Base-by-base conservation (phyloP, 805 yeast species). In the Debaryomyces maramus region DNA sequence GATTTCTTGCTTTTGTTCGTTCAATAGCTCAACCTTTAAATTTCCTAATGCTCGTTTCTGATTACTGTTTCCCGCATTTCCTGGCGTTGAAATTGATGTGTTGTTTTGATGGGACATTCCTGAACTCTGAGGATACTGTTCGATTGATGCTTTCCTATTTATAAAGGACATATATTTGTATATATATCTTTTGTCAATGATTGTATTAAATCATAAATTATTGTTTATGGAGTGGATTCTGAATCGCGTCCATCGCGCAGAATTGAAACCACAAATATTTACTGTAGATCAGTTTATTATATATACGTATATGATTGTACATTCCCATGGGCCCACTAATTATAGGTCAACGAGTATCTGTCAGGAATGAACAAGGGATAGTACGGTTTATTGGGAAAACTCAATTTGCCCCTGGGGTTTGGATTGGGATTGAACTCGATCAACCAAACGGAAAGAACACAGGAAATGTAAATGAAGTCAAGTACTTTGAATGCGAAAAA, bases 1-100 rank as follows among this genome's bases (percentile, higher is more conserved):
- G 49, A 90, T 88, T 58, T 91, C 97, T 55, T 86, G 93, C 50
- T 84, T 85, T 58, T 89, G 96, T 53, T 89, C 96, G 40, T 86
- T 88, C 44, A 87, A 67, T 30, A 89, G 70, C 52, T 88, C 95
- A 32, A 70, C 71, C 51, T 77, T 80, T 55, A 78, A 62, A 51
- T 68, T 80, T n/a, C 67, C 64, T 30, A 58, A 44, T 16, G 53
- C 55, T 29, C 58, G 47, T 37, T 60, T 51, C 29, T 46, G 43
- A 10, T 32, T 38, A 26, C 40, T 34, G 11, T 14, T 35, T 4
- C 27, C 30, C 17, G 37, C 32, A 17, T 40, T 38, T 32, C 43
- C 47, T 30, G 44, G 34, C 20, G 44, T 31, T 8, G 39, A 36
- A 29, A 43, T 13, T 9, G 43, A 32, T 24, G 44, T 34, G 36